A percentile compares a stretch with the other conserved stretches of the same genome.
phyloP scores from a whole-genome alignment of 2,329 filamentous ascomycete species.

The Fusarium paranaense region DNA sequence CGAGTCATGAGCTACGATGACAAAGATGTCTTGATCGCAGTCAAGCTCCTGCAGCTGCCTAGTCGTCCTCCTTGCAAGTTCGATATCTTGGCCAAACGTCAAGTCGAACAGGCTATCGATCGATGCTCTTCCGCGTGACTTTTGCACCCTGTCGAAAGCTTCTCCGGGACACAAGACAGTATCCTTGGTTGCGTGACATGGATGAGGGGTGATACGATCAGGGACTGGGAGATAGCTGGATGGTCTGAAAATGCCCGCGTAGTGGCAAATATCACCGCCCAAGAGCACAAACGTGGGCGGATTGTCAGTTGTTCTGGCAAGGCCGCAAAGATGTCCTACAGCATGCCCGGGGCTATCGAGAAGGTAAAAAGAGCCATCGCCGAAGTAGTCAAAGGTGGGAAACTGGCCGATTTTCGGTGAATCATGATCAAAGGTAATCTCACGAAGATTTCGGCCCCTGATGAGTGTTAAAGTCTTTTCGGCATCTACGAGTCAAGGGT shows the following conservation, averaged over 20 bases:
- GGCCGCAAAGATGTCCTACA: constrained; percentile 54
- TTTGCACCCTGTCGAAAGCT: constrained; percentile 25
- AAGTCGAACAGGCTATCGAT: constrained; percentile 33
- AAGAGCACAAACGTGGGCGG: constrained; percentile 55
- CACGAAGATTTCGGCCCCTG: constrained; percentile 42
- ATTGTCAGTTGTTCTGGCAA: constrained; percentile 51
- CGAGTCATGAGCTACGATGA: constrained; percentile 37
- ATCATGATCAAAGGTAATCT: constrained; percentile 42
- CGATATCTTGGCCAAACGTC: constrained; percentile 34
- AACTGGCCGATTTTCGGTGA: constrained; percentile 51
- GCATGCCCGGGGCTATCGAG: constrained; percentile 56
- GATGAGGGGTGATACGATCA: constrained; percentile 38
- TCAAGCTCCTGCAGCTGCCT: constrained; percentile 33
- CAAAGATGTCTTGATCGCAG: constrained; percentile 34
- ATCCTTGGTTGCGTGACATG: constrained; percentile 14
- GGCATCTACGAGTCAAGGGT: background rate
- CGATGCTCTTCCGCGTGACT: constrained; percentile 29
- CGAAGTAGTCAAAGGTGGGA: constrained; percentile 55
- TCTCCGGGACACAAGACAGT: constrained; percentile 30
- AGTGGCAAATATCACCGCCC: constrained; percentile 57
- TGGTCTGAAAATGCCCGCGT: constrained; percentile 52
- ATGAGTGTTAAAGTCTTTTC: background rate
- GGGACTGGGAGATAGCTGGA: constrained; percentile 50
- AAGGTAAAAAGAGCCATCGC: constrained; percentile 56
- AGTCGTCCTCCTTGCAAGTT: constrained; percentile 24